phyloP scores from a whole-genome alignment of 805 yeast genomes.

The Kazachstania bromeliacearum region DNA sequence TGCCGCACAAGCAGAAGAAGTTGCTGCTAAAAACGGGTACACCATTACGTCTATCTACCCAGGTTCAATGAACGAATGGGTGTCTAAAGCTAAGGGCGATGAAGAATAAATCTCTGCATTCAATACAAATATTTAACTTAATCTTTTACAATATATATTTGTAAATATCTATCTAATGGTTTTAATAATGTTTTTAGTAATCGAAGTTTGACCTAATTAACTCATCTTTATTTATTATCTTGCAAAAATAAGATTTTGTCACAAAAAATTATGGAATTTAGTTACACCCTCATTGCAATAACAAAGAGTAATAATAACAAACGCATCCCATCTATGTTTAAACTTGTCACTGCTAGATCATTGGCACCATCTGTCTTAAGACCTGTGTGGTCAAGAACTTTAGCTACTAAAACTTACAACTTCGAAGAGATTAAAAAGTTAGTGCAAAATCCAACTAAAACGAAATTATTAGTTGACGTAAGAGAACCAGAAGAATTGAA shows the following conservation, averaged over 20 bases:
- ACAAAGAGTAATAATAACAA: background rate
- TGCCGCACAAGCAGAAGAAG: slow-evolving; percentile 69
- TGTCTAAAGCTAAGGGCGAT: slow-evolving; percentile 7
- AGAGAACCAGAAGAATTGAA: slow-evolving; percentile 78
- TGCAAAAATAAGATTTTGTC: too few species aligned
- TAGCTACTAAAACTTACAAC: slow-evolving; percentile 38
- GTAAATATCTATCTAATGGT: too few species aligned
- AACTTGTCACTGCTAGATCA: background rate
- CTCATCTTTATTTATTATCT: too few species aligned
- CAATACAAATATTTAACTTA: too few species aligned
- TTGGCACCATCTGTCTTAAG: background rate
- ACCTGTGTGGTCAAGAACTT: slow-evolving; percentile 8
- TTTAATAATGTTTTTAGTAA: too few species aligned
- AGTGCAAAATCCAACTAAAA: slow-evolving; percentile 37
- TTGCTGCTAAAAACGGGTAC: slow-evolving; percentile 79
- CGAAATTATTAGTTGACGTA: slow-evolving; percentile 67
- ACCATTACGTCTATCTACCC: slow-evolving; percentile 62
- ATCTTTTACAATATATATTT: too few species aligned
- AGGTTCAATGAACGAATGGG: slow-evolving; percentile 84
- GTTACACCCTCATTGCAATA: too few species aligned
- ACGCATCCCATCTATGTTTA: slow-evolving; percentile 1
- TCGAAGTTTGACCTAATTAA: too few species aligned
- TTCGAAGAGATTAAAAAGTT: slow-evolving; percentile 44
- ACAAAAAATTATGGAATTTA: too few species aligned
- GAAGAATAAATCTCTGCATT: too few species aligned